A percentile compares a stretch with the other conserved stretches of the same genome.
Conservation (phyloP, 2,329 filamentous ascomycete genomes). For the Sporothrix pallida region DNA sequence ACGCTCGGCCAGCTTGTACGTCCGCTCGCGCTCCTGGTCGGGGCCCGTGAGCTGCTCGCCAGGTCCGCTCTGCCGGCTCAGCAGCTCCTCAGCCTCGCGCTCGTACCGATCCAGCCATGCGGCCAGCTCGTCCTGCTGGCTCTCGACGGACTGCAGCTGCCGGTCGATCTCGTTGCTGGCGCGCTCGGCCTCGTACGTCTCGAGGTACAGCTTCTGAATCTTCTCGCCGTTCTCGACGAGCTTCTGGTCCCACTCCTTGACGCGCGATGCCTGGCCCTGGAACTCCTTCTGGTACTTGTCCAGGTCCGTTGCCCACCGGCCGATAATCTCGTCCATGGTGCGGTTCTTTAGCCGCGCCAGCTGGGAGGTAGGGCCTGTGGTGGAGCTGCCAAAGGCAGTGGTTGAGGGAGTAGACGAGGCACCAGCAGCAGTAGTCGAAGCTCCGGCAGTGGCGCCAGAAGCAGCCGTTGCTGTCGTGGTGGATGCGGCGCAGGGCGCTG, state of each 20-base stretch:
- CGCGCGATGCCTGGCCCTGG: constrained; percentile 83
- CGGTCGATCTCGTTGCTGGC: constrained; percentile 93
- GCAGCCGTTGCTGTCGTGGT: constrained; percentile 63
- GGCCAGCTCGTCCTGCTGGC: constrained; percentile 88
- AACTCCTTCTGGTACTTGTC: constrained; percentile 98
- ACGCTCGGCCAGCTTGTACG: constrained; percentile 94
- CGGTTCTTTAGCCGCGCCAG: constrained; percentile 95
- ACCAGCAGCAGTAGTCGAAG: constrained; percentile 39
- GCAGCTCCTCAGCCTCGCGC: constrained; percentile 86
- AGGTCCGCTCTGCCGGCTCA: constrained; percentile 76
- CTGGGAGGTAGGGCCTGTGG: constrained; percentile 78
- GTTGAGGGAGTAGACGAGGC: constrained; percentile 37
- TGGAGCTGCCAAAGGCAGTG: constrained; percentile 69
- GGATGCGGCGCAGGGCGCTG: constrained; percentile 59
- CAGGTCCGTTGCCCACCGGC: constrained; percentile 91
- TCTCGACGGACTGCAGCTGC: constrained; percentile 86
- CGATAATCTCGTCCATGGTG: constrained; percentile 99
- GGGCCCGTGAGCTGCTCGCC: constrained; percentile 75
- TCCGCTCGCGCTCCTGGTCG: constrained; percentile 93
- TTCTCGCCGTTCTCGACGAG: constrained; percentile 94
- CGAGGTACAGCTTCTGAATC: constrained; percentile 89
- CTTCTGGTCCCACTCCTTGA: constrained; percentile 88
- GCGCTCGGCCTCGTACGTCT: constrained; percentile 91
- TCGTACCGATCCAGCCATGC: constrained; percentile 91
- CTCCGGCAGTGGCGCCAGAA: constrained; percentile 39